A percentile compares a stretch with the other conserved stretches of the same genome.
phyloP scores from a whole-genome alignment of 2,329 filamentous ascomycete genomes.

The Alternaria triticina region DNA sequence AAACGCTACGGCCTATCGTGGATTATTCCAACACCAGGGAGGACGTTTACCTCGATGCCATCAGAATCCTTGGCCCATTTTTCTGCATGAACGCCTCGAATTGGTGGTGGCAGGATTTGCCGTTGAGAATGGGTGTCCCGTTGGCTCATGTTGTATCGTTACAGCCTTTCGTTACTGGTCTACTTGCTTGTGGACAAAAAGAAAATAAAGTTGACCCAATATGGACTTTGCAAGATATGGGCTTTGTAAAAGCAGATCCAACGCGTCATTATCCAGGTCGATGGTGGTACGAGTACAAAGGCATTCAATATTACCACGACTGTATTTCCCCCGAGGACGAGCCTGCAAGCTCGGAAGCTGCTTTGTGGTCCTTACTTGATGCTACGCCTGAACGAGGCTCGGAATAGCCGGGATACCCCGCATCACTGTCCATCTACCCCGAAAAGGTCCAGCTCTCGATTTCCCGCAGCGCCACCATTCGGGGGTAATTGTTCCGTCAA shows the following conservation, averaged over 20 bases:
- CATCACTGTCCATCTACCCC: not conserved
- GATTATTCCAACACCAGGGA: not conserved
- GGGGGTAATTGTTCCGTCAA: slow-evolving; percentile 9
- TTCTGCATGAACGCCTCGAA: not conserved
- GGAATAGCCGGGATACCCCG: not conserved
- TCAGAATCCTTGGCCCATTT: not conserved
- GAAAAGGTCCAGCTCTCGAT: not conserved
- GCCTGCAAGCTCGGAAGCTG: not conserved
- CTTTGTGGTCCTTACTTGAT: not conserved
- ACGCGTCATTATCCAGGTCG: not conserved
- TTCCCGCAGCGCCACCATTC: not conserved
- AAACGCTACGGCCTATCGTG: not conserved
- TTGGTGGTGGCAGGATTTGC: not conserved
- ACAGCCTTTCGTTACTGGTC: not conserved
- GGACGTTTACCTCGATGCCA: not conserved
- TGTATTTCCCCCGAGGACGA: not conserved
- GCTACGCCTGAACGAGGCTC: not conserved
- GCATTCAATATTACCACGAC: not conserved
- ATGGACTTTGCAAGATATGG: not conserved
- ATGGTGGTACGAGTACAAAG: not conserved
- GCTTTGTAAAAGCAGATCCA: not conserved
- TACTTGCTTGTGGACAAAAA: not conserved
- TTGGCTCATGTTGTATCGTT: not conserved
- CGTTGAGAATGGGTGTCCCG: not conserved
- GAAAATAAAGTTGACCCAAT: not conserved